A percentile compares a stretch with the other conserved stretches of the same genome.
These are phyloP conservation scores for Cryptococcus wingfieldii DNA, from an alignment of 1,284 basidiomycete genomes.

Conservation along the genomic window DNA sequence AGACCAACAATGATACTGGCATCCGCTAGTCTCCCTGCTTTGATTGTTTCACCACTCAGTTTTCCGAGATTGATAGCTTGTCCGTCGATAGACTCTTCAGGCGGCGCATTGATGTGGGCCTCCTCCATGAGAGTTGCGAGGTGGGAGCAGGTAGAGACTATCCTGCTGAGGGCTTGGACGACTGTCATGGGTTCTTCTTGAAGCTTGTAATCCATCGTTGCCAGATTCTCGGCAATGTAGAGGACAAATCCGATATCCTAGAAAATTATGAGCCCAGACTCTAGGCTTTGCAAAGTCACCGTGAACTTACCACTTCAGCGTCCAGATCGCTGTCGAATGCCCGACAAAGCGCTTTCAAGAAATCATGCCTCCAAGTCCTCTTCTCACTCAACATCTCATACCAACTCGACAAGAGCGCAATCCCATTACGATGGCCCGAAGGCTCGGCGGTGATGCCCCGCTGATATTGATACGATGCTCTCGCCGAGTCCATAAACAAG, in stretches of 20 bases:
- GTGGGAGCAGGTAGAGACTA: slow-evolving; percentile 80
- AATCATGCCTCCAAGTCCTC: slow-evolving; percentile 74
- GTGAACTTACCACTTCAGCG: slow-evolving; percentile 7
- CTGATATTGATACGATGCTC: slow-evolving; percentile 79
- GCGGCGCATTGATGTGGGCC: slow-evolving; percentile 38
- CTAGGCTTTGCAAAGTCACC: background rate
- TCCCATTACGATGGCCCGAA: slow-evolving; percentile 30
- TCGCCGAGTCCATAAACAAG: slow-evolving; percentile 73
- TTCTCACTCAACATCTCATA: slow-evolving; percentile 87
- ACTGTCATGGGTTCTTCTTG: slow-evolving; percentile 87
- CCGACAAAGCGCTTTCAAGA: slow-evolving; percentile 74
- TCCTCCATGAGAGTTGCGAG: slow-evolving; percentile 53
- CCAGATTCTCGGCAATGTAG: slow-evolving; percentile 92
- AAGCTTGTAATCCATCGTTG: slow-evolving; percentile 86
- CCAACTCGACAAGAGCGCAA: slow-evolving; percentile 79
- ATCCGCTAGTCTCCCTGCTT: slow-evolving; percentile 36
- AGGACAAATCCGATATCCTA: slow-evolving; percentile 71
- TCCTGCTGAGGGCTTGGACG: slow-evolving; percentile 70
- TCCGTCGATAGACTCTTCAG: slow-evolving; percentile 19
- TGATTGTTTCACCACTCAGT: slow-evolving; percentile 15
- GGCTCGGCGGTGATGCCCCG: slow-evolving; percentile 53
- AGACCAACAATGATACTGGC: slow-evolving; percentile 70
- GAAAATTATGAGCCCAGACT: background rate
- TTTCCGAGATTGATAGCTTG: slow-evolving; percentile 26
- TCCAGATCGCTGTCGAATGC: slow-evolving; percentile 65